Percentiles rank a stretch among this genome's conserved stretches.
phyloP scores from a whole-genome alignment of 306 rosid genomes.

The Hippophae tibetana region DNA sequence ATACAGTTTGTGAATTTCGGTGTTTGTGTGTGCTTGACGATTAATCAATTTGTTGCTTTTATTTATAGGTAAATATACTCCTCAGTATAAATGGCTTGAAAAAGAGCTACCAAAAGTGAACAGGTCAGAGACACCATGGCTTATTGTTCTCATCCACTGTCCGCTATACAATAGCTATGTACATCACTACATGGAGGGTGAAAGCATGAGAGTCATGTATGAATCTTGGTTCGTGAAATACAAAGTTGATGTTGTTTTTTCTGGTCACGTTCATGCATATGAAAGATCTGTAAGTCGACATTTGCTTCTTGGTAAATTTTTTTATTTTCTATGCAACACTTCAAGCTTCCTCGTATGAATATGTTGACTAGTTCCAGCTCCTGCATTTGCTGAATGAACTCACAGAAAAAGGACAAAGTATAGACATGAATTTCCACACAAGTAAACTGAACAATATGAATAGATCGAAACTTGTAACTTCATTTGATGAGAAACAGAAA shows the following conservation, averaged over 20 bases:
- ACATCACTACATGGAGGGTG: conserved; percentile 80
- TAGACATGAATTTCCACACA: no score
- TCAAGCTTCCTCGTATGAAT: neutral
- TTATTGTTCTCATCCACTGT: conserved; percentile 68
- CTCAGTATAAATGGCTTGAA: conserved; percentile 71
- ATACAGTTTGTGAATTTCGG: no score
- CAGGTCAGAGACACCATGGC: conserved; percentile 81
- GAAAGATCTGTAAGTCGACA: conserved; percentile 54
- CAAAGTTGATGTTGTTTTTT: conserved; percentile 46
- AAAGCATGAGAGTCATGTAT: conserved; percentile 49
- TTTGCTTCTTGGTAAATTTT: neutral
- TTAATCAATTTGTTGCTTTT: neutral
- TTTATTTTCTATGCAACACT: neutral
- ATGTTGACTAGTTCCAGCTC: no score
- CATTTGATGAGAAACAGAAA: no score
- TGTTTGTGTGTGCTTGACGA: neutral
- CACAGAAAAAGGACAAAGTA: no score
- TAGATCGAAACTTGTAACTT: no score
- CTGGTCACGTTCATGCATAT: conserved; percentile 68
- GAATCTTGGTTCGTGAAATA: conserved; percentile 53
- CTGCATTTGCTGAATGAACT: no score
- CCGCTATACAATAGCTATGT: conserved; percentile 69
- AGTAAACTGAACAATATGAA: no score
- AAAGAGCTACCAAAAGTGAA: conserved; percentile 59
- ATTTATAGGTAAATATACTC: conserved; percentile 65